Percentiles rank a stretch among this genome's conserved stretches.
Conservation (phyloP, 1,284 basidiomycete species). For the Stereum hirsutum region DNA sequence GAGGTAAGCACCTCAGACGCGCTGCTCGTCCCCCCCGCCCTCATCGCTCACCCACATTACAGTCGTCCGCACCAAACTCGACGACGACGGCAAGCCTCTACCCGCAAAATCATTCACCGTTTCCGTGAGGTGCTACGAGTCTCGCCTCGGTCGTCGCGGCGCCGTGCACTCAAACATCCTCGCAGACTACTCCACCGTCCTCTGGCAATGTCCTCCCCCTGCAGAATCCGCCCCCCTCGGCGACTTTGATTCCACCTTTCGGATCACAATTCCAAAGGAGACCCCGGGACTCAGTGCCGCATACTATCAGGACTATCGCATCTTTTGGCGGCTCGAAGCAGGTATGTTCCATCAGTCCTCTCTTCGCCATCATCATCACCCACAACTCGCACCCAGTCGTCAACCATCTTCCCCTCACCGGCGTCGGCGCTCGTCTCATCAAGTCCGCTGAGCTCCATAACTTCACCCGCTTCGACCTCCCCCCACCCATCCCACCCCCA, state of each 20-base stretch:
- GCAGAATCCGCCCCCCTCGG: conserved; percentile 50
- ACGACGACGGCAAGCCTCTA: conserved; percentile 59
- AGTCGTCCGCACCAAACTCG: conserved; percentile 63
- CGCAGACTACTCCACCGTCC: conserved; percentile 50
- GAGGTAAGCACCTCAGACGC: conserved; percentile 35
- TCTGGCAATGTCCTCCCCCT: conserved; percentile 59
- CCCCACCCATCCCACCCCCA: conserved; percentile 24
- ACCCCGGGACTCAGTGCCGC: conserved; percentile 61
- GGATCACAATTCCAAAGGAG: conserved; percentile 54
- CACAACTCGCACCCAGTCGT: conserved; percentile 45
- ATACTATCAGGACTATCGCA: conserved; percentile 67
- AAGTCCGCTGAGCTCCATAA: conserved; percentile 63
- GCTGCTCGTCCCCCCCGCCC: conserved; percentile 8
- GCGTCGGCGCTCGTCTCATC: conserved; percentile 55
- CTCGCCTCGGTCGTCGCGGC: conserved; percentile 51
- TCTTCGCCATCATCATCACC: conserved; percentile 7
- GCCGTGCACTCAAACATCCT: conserved; percentile 49
- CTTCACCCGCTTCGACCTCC: conserved; percentile 44
- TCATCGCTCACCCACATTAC: conserved; percentile 7
- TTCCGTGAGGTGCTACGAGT: conserved; percentile 72
- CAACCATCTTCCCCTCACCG: conserved; percentile 51
- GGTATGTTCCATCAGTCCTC: conserved; percentile 33
- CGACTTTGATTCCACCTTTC: conserved; percentile 61
- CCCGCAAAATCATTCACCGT: conserved; percentile 54
- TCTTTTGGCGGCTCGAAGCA: conserved; percentile 77